Conservation (phyloP, 495 filamentous ascomycete genomes). For the Glutinoglossum americanum region DNA sequence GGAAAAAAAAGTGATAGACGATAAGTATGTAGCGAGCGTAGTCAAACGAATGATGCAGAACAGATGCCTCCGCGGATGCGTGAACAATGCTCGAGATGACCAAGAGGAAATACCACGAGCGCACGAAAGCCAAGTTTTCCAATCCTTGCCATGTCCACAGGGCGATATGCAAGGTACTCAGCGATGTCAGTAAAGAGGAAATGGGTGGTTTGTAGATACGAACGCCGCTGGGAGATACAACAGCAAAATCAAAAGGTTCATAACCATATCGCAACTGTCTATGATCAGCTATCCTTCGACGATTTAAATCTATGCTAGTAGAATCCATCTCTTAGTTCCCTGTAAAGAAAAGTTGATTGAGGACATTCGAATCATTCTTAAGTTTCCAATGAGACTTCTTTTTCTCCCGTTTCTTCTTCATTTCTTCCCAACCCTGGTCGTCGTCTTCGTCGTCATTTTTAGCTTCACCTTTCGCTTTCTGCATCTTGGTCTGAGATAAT, state of each 20-base stretch:
- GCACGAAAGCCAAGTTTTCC: not conserved
- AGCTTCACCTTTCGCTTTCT: conserved; percentile 13
- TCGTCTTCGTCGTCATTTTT: conserved; percentile 42
- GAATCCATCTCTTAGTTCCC: not conserved
- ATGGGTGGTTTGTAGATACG: not conserved
- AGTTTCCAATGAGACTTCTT: conserved; percentile 53
- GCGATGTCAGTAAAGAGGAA: not conserved
- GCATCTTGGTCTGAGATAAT: conserved; percentile 14
- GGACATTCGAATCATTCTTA: conserved; percentile 27
- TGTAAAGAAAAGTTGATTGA: conserved; percentile 1
- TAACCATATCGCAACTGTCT: not conserved
- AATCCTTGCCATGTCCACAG: not conserved
- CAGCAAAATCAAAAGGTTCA: not conserved
- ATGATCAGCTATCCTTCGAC: not conserved
- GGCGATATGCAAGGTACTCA: not conserved
- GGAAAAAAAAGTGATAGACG: not conserved
- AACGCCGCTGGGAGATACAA: not conserved
- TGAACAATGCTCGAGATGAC: not conserved
- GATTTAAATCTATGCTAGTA: not conserved
- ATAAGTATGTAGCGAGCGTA: not conserved
- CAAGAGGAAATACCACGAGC: not conserved
- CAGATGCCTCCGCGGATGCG: not conserved
- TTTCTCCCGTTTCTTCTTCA: conserved; percentile 66
- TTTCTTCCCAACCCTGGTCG: conserved; percentile 68
- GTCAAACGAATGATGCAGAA: not conserved